Base-by-base conservation (phyloP, 805 yeast species). In the Suhomyces sp. region DNA sequence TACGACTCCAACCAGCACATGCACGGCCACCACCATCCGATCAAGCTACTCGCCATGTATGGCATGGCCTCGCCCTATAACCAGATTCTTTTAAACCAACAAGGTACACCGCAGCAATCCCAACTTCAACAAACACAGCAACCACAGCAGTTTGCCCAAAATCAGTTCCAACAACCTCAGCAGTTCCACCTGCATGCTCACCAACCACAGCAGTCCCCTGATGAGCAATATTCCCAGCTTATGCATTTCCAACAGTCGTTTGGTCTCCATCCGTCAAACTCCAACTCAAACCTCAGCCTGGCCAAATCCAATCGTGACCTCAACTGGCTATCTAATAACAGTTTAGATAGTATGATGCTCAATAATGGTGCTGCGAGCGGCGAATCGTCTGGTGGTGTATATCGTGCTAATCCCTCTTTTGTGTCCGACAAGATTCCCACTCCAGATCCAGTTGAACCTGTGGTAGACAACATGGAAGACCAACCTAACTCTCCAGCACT, bases 91-190 rank as follows among this genome's bases (percentile, higher is more conserved):
- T 24, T 29, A 24, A 58, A 47, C 29, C 55, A 44, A 40, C 49
- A 45, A 33, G 15, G 44, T 33, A 49, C 29, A 31, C 27, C 26
- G 9, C 48, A 44, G 19, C 53, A 41, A 33, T 47, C 47, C 12
- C 55, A 49, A 42, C 51, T 35, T 15, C 50, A 31, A 4, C 57
- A 47, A 26, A 48, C 48, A 44, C 46, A 48, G 44, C 52, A 52
- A 44, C 51, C 36, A 44, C 47, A 33, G 17, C 36, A 33, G 36
- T n/a, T 33, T n/a, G 17, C 36, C 12, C 36, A 13, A n/a, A 33
- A 33, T 33, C 48, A 46, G 44, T 29, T 47, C 15, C 50, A 41
- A 22, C 50, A 36, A 35, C 27, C 26, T 7, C 45, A 44, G 26
- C 52, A 46, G 27, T 46, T 19, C n/a, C 41, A 19, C 44, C 49